Percentiles rank a stretch among this genome's conserved stretches.
phyloP scores from a whole-genome alignment of 345 rosid species.

The Erodium maritimum region DNA sequence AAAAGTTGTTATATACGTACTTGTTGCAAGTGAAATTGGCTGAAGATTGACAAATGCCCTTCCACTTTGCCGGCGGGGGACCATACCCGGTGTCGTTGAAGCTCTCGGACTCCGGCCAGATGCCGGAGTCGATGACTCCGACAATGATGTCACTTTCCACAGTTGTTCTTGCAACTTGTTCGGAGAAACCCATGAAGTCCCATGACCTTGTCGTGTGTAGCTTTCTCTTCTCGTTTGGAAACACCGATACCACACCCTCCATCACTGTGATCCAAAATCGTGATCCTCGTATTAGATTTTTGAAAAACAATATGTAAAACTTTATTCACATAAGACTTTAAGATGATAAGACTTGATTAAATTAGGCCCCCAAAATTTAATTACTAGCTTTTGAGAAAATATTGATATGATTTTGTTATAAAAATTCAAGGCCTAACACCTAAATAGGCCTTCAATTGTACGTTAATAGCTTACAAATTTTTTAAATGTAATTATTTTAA shows the following conservation, averaged over 20 bases:
- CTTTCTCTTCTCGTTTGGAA: conserved; percentile 18
- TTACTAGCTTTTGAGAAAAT: not conserved
- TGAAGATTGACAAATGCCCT: conserved; percentile 15
- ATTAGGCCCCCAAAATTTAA: too few relatives aligned
- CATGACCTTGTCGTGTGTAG: conserved; percentile 29
- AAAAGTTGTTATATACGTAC: conserved; percentile 13
- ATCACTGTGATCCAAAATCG: conserved; percentile 9
- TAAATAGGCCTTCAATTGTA: too few relatives aligned
- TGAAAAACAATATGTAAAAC: not conserved
- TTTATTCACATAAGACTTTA: not conserved
- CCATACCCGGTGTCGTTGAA: conserved; percentile 13
- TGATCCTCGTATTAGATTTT: not conserved
- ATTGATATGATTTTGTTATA: too few relatives aligned
- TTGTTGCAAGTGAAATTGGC: conserved; percentile 50
- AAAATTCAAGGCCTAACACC: too few relatives aligned
- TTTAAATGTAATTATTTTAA: too few relatives aligned
- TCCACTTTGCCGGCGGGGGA: conserved; percentile 24
- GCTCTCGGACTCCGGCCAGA: conserved; percentile 24
- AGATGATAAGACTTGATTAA: too few relatives aligned
- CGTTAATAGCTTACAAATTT: too few relatives aligned
- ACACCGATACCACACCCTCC: conserved; percentile 29
- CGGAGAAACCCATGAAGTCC: conserved; percentile 26
- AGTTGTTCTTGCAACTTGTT: not conserved
- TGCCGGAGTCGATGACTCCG: conserved; percentile 20
- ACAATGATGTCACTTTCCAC: conserved; percentile 13